Conservation (phyloP, 306 rosid genomes). For the Rosa rugosa region DNA sequence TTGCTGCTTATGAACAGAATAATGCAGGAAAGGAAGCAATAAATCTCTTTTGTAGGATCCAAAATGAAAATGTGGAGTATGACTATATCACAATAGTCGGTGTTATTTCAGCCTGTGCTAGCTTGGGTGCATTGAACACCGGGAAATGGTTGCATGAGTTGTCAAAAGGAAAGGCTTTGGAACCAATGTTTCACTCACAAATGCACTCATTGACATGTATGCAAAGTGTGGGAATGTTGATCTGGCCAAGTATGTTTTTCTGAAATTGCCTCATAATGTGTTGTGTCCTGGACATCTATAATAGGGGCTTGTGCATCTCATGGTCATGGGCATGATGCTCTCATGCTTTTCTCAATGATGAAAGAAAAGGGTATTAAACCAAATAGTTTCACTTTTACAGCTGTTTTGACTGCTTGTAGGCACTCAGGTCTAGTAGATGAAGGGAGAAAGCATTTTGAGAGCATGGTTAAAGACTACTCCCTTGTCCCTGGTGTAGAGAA, state of each 20-base stretch:
- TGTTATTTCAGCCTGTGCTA: slow-evolving; percentile 14
- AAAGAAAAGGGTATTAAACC: slow-evolving; percentile 43
- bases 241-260: slow-evolving; percentile 19
- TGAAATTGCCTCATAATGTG: slow-evolving; percentile 3
- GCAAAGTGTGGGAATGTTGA: slow-evolving; percentile 34
- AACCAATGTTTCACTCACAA: slow-evolving; percentile 16
- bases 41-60: slow-evolving; percentile 8
- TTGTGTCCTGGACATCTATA: slow-evolving; percentile 29
- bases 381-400: slow-evolving; percentile 59
- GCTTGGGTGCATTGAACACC: slow-evolving; percentile 13
- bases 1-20: slow-evolving; percentile 12
- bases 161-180: slow-evolving; percentile 1
- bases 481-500: slow-evolving; percentile 56
- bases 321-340: slow-evolving; percentile 58
- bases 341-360: slow-evolving; percentile 59
- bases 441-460: slow-evolving; percentile 46
- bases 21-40: not conserved
- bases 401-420: slow-evolving; percentile 72
- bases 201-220: slow-evolving; percentile 30
- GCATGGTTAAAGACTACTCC: slow-evolving; percentile 46
- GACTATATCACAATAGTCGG: slow-evolving; percentile 17
- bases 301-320: slow-evolving; percentile 44
- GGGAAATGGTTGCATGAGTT: slow-evolving; percentile 21
- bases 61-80: slow-evolving; percentile 9
- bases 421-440: slow-evolving; percentile 51